phyloP scores from a whole-genome alignment of 1,284 basidiomycete species.

The Melampsora larici-populina region DNA sequence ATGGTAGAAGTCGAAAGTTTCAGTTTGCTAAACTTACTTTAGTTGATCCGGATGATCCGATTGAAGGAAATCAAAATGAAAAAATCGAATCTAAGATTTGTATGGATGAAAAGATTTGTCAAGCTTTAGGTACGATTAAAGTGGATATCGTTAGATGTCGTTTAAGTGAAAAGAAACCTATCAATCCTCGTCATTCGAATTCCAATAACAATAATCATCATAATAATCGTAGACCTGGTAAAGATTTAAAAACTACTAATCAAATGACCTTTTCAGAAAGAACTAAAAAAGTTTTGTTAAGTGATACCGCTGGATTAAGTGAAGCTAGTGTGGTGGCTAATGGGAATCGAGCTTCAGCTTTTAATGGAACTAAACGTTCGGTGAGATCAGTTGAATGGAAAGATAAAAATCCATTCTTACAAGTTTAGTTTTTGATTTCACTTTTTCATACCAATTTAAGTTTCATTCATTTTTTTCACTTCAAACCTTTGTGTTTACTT shows the following conservation, averaged over 20 bases:
- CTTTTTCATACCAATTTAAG: not conserved
- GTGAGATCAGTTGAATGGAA: slow-evolving; percentile 6
- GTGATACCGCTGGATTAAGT: slow-evolving; percentile 20
- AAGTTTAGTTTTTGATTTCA: slow-evolving; percentile 1
- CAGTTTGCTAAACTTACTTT: slow-evolving; percentile 11
- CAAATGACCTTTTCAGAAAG: slow-evolving; percentile 36
- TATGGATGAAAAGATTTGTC: slow-evolving; percentile 28
- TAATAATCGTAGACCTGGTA: not conserved
- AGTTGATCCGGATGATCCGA: slow-evolving; percentile 13
- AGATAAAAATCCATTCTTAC: slow-evolving; percentile 26
- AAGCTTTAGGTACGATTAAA: slow-evolving; percentile 24
- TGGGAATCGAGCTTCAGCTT: not conserved
- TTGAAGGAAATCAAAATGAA: not conserved
- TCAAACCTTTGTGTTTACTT: not conserved
- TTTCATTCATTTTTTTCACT: not conserved
- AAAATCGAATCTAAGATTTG: slow-evolving; percentile 1
- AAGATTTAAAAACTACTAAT: slow-evolving; percentile 9
- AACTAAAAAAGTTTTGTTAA: slow-evolving; percentile 16
- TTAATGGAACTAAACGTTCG: not conserved
- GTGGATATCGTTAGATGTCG: slow-evolving; percentile 24
- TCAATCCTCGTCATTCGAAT: not conserved
- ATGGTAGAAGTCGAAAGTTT: slow-evolving; percentile 11
- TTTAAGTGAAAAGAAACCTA: slow-evolving; percentile 1
- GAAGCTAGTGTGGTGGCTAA: not conserved
- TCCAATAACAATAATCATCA: not conserved